These are phyloP conservation scores for Bocquillonia castaneifolia DNA, from an alignment of 441 rosid species.

Conservation along the genomic window DNA sequence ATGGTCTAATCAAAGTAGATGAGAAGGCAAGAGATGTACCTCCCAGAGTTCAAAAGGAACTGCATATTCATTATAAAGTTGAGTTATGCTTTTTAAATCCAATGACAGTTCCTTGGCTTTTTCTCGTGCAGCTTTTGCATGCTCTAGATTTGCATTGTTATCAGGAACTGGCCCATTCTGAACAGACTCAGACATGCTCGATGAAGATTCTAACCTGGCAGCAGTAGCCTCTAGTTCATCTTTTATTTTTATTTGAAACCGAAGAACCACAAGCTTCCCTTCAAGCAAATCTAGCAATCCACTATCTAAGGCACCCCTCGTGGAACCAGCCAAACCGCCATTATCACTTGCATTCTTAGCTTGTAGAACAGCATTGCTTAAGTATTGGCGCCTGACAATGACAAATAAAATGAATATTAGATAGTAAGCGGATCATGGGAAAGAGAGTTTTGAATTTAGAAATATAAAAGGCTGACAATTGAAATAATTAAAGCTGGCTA, in stretches of 20 bases:
- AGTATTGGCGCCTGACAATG: conserved; percentile 69
- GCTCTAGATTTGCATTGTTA: conserved; percentile 36
- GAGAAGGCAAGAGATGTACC: conserved; percentile 37
- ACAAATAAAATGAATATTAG: conserved; percentile 29
- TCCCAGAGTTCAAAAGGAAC: conserved; percentile 98
- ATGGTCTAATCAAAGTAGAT: conserved; percentile 3
- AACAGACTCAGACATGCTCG: conserved; percentile 48
- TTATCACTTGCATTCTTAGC: conserved; percentile 81
- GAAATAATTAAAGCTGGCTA: neutral
- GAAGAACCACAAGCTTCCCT: conserved; percentile 89
- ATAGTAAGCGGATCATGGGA: conserved; percentile 5
- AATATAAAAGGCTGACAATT: neutral
- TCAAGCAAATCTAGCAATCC: conserved; percentile 93
- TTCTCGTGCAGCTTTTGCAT: conserved; percentile 55
- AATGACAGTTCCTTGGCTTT: conserved; percentile 83
- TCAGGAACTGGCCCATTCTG: conserved; percentile 43
- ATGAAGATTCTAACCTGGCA: conserved; percentile 47
- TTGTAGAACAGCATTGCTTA: conserved; percentile 90
- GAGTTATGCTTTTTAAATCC: conserved; percentile 88
- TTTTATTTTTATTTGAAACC: conserved; percentile 84
- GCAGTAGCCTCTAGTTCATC: conserved; percentile 73
- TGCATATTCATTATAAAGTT: conserved; percentile 91
- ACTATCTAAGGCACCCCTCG: conserved; percentile 48
- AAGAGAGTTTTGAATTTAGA: conserved; percentile 2
- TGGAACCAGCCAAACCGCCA: conserved; percentile 41